A percentile compares a stretch with the other conserved stretches of the same genome.
Conservation (phyloP, 805 yeast genomes). For the Saccharomycopsis sp. region DNA sequence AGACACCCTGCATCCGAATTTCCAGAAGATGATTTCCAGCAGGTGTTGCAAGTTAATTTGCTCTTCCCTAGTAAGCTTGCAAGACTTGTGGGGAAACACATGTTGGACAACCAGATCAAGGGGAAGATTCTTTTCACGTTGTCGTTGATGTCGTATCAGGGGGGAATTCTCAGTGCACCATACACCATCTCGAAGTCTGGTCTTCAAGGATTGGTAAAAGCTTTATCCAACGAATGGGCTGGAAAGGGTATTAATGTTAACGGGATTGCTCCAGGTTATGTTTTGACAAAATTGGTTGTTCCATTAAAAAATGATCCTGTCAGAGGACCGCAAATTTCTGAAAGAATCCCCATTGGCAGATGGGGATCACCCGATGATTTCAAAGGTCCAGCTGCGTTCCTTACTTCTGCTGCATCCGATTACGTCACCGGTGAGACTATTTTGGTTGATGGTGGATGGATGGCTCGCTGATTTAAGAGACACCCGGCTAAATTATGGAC, state of each 20-base stretch:
- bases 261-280: slow-evolving; percentile 42
- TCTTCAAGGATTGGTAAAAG: slow-evolving; percentile 28
- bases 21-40: slow-evolving; percentile 33
- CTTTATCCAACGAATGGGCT: slow-evolving; percentile 41
- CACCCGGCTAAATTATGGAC: too few species aligned
- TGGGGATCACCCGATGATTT: slow-evolving; percentile 46
- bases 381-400: slow-evolving; percentile 34
- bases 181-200: slow-evolving; percentile 40
- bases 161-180: slow-evolving; percentile 32
- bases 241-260: slow-evolving; percentile 39
- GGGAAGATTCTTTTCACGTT: slow-evolving; percentile 41
- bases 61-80: slow-evolving; percentile 32
- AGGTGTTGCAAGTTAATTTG: slow-evolving; percentile 36
- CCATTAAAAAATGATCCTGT: slow-evolving; percentile 19
- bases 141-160: slow-evolving; percentile 36
- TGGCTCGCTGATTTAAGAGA: slow-evolving; percentile 32
- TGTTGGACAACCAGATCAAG: slow-evolving; percentile 27
- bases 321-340: slow-evolving; percentile 8
- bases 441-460: slow-evolving; percentile 28
- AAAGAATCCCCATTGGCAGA: slow-evolving; percentile 39
- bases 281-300: slow-evolving; percentile 28
- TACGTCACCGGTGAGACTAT: slow-evolving; percentile 47
- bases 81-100: slow-evolving; percentile 32
- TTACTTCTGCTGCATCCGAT: slow-evolving; percentile 44
- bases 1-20: slow-evolving; percentile 24